Conservation (phyloP, 1,139 yeast genomes). For the Candida sanyaensis region DNA sequence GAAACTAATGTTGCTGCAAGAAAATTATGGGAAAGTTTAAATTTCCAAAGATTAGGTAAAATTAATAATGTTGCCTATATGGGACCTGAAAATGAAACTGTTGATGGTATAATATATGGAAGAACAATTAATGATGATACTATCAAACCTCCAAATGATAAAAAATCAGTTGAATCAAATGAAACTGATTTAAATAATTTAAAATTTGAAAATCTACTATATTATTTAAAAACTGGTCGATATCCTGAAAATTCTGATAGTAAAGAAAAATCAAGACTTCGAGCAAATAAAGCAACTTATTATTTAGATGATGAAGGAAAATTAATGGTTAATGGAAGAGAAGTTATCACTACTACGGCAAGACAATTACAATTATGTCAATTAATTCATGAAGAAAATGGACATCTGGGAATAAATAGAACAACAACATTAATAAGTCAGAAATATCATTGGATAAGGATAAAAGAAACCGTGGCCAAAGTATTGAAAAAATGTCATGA, state of each 20-base stretch:
- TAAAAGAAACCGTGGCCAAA: constrained; percentile 82
- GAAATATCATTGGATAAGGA: constrained; percentile 86
- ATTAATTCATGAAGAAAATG: constrained; percentile 61
- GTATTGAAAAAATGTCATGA: constrained; percentile 77
- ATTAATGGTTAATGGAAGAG: constrained; percentile 74
- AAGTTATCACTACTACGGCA: constrained; percentile 75
- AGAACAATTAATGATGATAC: constrained; percentile 51
- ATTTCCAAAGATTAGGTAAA: constrained; percentile 76
- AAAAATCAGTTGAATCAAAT: constrained; percentile 53
- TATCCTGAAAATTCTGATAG: constrained; percentile 85
- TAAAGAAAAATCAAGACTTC: constrained; percentile 78
- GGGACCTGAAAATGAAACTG: constrained; percentile 80
- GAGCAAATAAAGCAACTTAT: constrained; percentile 84
- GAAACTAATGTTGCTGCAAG: constrained; percentile 86
- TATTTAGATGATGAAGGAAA: constrained; percentile 51
- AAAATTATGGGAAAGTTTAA: constrained; percentile 74
- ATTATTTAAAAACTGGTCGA: constrained; percentile 78
- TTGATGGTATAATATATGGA: constrained; percentile 77
- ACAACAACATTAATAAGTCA: constrained; percentile 79
- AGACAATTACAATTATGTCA: constrained; percentile 75
- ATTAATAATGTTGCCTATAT: constrained; percentile 84
- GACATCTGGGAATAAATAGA: constrained; percentile 88
- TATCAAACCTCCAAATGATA: constrained; percentile 54
- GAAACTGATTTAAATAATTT: constrained; percentile 29
- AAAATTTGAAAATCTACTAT: constrained; percentile 76